phyloP scores from a whole-genome alignment of 805 yeast genomes.

The Candida wancherniae region DNA sequence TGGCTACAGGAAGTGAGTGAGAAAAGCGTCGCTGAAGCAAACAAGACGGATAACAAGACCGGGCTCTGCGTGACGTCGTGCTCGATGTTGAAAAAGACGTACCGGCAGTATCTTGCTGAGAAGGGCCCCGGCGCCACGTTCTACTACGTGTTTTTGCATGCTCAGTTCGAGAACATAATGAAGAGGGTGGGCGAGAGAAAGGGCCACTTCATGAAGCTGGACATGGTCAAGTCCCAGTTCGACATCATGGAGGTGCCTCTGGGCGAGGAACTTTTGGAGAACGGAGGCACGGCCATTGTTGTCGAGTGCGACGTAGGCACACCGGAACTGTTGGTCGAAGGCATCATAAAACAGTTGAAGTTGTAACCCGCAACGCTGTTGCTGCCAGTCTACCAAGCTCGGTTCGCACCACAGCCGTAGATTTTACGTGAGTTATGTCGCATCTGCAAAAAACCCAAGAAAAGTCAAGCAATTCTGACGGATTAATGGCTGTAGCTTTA shows the following conservation, averaged over 20 bases:
- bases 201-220: conserved; percentile 82
- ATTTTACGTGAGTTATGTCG: too few relatives aligned
- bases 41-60: conserved; percentile 17
- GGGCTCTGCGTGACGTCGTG: conserved; percentile 62
- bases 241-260: conserved; percentile 68
- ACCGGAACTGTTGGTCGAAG: conserved; percentile 14
- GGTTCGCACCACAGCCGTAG: too few relatives aligned
- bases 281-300: conserved; percentile 34
- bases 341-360: conserved; percentile 16
- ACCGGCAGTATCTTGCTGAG: conserved; percentile 58
- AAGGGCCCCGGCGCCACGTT: conserved; percentile 36
- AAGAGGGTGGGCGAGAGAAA: conserved; percentile 59
- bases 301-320: conserved; percentile 25
- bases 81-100: conserved; percentile 72
- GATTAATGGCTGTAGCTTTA: too few relatives aligned
- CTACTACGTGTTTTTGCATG: conserved; percentile 62
- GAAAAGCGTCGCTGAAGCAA: conserved; percentile 36
- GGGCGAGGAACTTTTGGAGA: conserved; percentile 30
- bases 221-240: conserved; percentile 79
- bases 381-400: too few relatives aligned
- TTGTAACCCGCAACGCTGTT: too few relatives aligned
- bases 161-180: conserved; percentile 56
- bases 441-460: too few relatives aligned
- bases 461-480: too few relatives aligned
- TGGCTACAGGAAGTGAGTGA: conserved; percentile 64